Evolutionary conservation across 257 asterid species (phyloP).

Genomic region (Ophiorrhiza pumila): DNA sequence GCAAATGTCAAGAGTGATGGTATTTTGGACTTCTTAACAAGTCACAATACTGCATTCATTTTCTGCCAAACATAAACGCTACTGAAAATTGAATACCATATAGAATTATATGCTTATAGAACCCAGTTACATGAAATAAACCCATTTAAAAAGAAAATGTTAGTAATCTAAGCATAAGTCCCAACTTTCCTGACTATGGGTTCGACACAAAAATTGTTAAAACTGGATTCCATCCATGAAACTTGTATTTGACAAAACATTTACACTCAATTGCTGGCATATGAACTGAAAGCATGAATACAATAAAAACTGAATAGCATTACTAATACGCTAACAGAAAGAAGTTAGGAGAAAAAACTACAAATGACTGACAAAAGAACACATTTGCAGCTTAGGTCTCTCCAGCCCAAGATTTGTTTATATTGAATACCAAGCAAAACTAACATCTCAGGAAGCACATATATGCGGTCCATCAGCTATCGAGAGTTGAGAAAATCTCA

Average conservation of each 20-base stretch:
- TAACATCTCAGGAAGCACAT: background rate
- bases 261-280: background rate
- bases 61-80: no score
- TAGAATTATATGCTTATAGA: background rate
- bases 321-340: background rate
- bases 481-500: background rate
- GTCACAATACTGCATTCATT: background rate
- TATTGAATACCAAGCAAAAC: background rate
- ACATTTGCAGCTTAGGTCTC: background rate
- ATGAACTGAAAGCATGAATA: background rate
- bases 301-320: background rate
- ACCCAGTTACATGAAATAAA: background rate
- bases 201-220: background rate
- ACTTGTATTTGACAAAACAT: conserved; percentile 2
- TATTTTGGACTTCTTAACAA: background rate
- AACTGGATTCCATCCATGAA: background rate
- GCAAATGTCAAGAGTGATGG: background rate
- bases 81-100: background rate
- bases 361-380: background rate
- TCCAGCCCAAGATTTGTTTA: background rate
- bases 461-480: background rate
- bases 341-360: background rate
- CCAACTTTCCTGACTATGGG: background rate
- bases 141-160: background rate
- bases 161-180: background rate